These are phyloP conservation scores for Nothophaeocryptopus gaeumannii DNA, from an alignment of 2,329 filamentous ascomycete genomes.

Conservation along the genomic window DNA sequence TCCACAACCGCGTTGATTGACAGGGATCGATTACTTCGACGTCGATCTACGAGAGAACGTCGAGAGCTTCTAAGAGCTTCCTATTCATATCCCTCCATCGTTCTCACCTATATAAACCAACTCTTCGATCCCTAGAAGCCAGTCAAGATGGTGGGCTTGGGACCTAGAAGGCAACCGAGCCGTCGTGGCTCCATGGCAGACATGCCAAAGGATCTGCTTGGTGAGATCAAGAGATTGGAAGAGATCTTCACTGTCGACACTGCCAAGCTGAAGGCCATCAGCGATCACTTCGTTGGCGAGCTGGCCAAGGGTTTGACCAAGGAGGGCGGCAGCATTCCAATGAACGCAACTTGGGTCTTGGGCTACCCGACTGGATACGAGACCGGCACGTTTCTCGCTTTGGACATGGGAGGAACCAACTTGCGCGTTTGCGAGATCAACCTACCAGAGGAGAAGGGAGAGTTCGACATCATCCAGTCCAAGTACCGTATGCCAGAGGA, in stretches of 20 bases:
- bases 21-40: background rate
- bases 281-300: slow-evolving; percentile 83
- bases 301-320: slow-evolving; percentile 83
- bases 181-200: slow-evolving; percentile 86
- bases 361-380: slow-evolving; percentile 82
- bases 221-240: slow-evolving; percentile 81
- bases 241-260: slow-evolving; percentile 75
- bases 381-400: slow-evolving; percentile 79
- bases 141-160: slow-evolving; percentile 61
- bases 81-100: background rate
- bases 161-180: slow-evolving; percentile 63
- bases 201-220: slow-evolving; percentile 77
- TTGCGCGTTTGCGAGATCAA: slow-evolving; percentile 91
- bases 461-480: slow-evolving; percentile 92
- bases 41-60: background rate
- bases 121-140: slow-evolving; percentile 9
- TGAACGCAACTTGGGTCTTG: slow-evolving; percentile 98
- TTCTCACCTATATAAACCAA: background rate
- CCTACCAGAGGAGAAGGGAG: slow-evolving; percentile 79
- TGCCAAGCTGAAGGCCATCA: slow-evolving; percentile 82
- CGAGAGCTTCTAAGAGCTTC: background rate
- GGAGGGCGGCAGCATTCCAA: slow-evolving; percentile 90
- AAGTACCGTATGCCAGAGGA: slow-evolving; percentile 95
- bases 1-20: slow-evolving; percentile 4
- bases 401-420: slow-evolving; percentile 97